Base-by-base conservation (phyloP, 1,284 basidiomycete species). In the Hymenochaete sp. region DNA sequence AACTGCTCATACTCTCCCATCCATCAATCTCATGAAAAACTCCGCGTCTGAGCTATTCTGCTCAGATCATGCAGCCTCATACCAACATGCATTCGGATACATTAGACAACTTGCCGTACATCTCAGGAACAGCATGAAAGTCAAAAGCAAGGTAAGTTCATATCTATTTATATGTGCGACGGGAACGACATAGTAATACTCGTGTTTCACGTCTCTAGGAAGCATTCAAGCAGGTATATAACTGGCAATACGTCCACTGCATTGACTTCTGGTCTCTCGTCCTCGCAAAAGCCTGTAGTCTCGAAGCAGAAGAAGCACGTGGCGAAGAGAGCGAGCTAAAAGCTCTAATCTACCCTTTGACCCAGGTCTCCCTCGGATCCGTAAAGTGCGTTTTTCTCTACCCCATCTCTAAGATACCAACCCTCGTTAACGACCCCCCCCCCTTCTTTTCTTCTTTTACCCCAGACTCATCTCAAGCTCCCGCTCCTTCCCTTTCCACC, bases 11-110 rank as follows among this genome's bases (percentile, higher is more conserved):
- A 93, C 86, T 1, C 71, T 98, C 10, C 92, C 93, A n/a, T 79
- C 84, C 3, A 87, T 98, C 64, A 96, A 90, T 58, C 67, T 98
- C 33, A 96, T 98, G 91, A 99, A 99, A 67, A 98, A 98, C 65
- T 89, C 92, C 2, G 93, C 93, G 0, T 85, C 86, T 0, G 93
- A 96, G 62, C 71, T 98, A 1, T 99, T 88, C 67, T 83, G 82
- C 53, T 66, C 93, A 41, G 73, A 86, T 55, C 82, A 81, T 51
- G 71, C 74, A 8, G 64, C 73, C 3, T 75, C 88, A 10, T 98
- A 98, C 65, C 93, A 93, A 55, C 93, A 96, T 57, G 92, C 93
- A 1, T 99, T 98, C 67, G 84, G 86, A 10, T 98, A 95, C 63
- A 95, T 98, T 55, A 82, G 96, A 29, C 93, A 96, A 64, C 77